A percentile compares a stretch with the other conserved stretches of the same genome.
Conservation (phyloP, 305 asterid species). For the Caryopteris hybrid region DNA sequence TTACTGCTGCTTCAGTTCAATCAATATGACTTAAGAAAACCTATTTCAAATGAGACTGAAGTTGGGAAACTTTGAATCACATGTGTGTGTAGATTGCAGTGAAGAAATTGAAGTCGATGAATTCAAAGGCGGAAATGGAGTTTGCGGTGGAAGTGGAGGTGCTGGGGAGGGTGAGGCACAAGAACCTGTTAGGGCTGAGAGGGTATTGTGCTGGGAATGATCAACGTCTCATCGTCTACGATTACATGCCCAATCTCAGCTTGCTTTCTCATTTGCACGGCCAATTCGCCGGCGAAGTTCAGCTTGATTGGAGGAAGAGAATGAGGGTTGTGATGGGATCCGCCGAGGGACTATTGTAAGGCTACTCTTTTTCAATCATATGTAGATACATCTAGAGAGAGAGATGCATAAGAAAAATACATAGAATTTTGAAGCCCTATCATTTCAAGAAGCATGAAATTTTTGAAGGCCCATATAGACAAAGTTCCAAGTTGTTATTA, state of each 20-base stretch:
- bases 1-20: too few relatives aligned
- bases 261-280: slow-evolving; percentile 74
- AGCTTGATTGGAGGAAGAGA: slow-evolving; percentile 67
- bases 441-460: too few relatives aligned
- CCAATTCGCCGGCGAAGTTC: slow-evolving; percentile 56
- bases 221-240: slow-evolving; percentile 71
- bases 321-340: slow-evolving; percentile 66
- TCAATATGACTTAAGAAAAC: too few relatives aligned
- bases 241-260: slow-evolving; percentile 87
- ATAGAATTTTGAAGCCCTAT: too few relatives aligned
- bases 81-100: slow-evolving; percentile 58
- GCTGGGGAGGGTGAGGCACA: slow-evolving; percentile 77
- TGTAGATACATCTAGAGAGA: too few relatives aligned
- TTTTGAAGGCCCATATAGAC: too few relatives aligned
- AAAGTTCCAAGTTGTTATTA: too few relatives aligned
- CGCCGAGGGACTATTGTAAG: slow-evolving; percentile 70
- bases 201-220: slow-evolving; percentile 74
- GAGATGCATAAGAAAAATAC: too few relatives aligned
- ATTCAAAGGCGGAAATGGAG: slow-evolving; percentile 84
- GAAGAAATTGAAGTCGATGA: slow-evolving; percentile 77
- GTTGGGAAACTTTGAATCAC: neutral
- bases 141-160: slow-evolving; percentile 88
- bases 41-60: neutral
- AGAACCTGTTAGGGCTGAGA: slow-evolving; percentile 67
- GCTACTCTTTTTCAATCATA: neutral